phyloP scores from a whole-genome alignment of 768 basidiomycete genomes.

The Tylopilus plumbeoviolaceoides region DNA sequence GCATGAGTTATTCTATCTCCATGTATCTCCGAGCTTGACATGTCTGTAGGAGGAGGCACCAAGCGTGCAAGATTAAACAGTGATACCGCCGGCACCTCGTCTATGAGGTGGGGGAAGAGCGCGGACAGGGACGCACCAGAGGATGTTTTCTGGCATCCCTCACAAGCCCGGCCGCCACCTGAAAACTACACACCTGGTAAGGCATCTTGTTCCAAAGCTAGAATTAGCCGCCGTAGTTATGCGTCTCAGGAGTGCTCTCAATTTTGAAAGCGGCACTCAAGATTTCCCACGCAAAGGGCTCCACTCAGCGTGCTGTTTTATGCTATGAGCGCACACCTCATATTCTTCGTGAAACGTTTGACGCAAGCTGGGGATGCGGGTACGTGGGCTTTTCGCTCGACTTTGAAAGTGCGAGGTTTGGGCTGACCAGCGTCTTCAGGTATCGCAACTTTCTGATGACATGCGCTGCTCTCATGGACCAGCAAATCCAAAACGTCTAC shows the following conservation, averaged over 20 bases:
- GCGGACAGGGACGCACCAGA: conserved; percentile 14
- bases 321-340: conserved; percentile 63
- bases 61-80: conserved; percentile 15
- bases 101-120: conserved; percentile 10
- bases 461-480: conserved; percentile 68
- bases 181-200: conserved; percentile 62
- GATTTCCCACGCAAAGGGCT: conserved; percentile 46
- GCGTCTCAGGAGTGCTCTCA: conserved; percentile 54
- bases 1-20: background rate
- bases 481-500: conserved; percentile 59
- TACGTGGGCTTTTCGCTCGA: conserved; percentile 26
- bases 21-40: background rate
- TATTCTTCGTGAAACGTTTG: conserved; percentile 55
- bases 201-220: conserved; percentile 30
- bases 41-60: conserved; percentile 9
- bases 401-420: conserved; percentile 2
- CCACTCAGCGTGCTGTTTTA: conserved; percentile 53
- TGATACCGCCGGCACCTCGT: background rate
- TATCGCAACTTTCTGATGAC: conserved; percentile 84
- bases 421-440: conserved; percentile 34
- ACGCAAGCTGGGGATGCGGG: conserved; percentile 74
- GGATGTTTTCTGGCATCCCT: conserved; percentile 66
- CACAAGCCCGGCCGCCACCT: conserved; percentile 42
- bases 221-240: conserved; percentile 13
- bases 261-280: conserved; percentile 54